Percentiles rank a stretch among this genome's conserved stretches.
phyloP scores from a whole-genome alignment of 2,329 filamentous ascomycete genomes.

The Lasiodiplodia hormozganensis region DNA sequence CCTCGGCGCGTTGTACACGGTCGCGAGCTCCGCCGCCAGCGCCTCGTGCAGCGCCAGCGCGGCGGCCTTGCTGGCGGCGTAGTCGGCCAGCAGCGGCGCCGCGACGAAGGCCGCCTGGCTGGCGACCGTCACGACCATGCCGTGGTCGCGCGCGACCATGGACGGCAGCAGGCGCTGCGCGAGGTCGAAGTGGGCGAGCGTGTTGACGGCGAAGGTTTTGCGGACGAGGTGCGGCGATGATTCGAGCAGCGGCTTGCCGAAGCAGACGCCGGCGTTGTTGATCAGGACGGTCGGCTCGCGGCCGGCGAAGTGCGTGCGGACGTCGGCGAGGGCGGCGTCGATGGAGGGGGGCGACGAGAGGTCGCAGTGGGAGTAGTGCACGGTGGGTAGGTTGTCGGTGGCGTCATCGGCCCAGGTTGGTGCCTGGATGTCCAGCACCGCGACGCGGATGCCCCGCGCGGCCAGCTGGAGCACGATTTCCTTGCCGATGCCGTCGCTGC shows the following conservation, averaged over 20 bases:
- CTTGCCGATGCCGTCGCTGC: conserved; percentile 75
- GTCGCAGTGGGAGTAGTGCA: conserved; percentile 75
- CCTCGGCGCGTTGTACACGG: conserved; percentile 66
- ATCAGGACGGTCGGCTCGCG: conserved; percentile 71
- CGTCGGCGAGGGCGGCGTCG: conserved; percentile 56
- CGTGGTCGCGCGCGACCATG: conserved; percentile 70
- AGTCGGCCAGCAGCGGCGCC: conserved; percentile 71
- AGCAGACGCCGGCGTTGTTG: conserved; percentile 73
- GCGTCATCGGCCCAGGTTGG: conserved; percentile 51
- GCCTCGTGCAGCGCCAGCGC: conserved; percentile 73
- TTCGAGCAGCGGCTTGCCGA: conserved; percentile 67
- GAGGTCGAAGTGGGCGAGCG: conserved; percentile 71
- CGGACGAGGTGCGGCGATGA: conserved; percentile 64
- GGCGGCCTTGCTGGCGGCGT: conserved; percentile 67
- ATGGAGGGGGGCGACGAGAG: conserved; percentile 66
- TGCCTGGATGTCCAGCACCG: conserved; percentile 73
- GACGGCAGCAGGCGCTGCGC: conserved; percentile 70
- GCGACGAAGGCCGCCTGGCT: conserved; percentile 67
- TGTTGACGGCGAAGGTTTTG: conserved; percentile 75
- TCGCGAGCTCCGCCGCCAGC: conserved; percentile 48
- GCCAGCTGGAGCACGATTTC: conserved; percentile 70
- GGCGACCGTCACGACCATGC: conserved; percentile 75
- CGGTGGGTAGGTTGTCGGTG: conserved; percentile 54
- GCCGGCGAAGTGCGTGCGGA: conserved; percentile 63
- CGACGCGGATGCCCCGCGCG: conserved; percentile 69